Conservation (phyloP, 139 green algal species). For the Chlamydomonas sp. region DNA sequence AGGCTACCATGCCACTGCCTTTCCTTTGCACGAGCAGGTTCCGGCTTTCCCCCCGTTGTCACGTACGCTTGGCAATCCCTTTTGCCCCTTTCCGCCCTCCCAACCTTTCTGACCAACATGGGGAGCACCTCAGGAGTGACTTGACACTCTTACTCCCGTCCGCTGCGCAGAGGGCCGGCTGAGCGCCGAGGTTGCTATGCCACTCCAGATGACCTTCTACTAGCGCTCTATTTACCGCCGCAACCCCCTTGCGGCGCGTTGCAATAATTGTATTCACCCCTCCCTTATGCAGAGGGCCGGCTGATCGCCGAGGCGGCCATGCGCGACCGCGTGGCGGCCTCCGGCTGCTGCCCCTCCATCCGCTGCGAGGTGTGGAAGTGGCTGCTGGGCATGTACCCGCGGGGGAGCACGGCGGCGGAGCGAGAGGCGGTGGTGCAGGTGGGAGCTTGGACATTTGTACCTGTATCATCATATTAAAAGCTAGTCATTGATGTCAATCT, state of each 20-base stretch:
- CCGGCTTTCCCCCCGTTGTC: too few species aligned
- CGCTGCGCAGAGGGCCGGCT: constrained; percentile 46
- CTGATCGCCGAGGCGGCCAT: constrained; percentile 44
- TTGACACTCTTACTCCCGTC: not conserved
- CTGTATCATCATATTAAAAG: too few species aligned
- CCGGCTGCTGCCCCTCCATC: constrained; percentile 65
- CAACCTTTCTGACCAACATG: not conserved
- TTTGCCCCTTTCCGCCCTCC: too few species aligned
- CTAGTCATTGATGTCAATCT: too few species aligned
- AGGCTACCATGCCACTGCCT: too few species aligned
- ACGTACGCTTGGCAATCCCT: too few species aligned
- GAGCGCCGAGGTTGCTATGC: constrained; percentile 14
- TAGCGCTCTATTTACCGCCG: too few species aligned
- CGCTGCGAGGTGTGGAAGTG: constrained; percentile 82
- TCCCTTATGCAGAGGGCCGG: constrained; percentile 54
- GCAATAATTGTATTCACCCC: too few species aligned
- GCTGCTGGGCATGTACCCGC: constrained; percentile 80
- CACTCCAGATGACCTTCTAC: too few species aligned
- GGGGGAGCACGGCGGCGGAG: constrained; percentile 51
- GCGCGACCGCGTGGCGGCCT: constrained; percentile 67
- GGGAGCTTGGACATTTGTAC: not conserved
- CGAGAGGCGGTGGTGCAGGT: constrained; percentile 30
- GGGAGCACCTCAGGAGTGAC: not conserved
- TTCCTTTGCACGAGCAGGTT: too few species aligned
- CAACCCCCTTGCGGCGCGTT: too few species aligned